Percentiles rank a stretch among this genome's conserved stretches.
Conservation (phyloP, 352 stramenopile genomes). For the Phytophthora pini region DNA sequence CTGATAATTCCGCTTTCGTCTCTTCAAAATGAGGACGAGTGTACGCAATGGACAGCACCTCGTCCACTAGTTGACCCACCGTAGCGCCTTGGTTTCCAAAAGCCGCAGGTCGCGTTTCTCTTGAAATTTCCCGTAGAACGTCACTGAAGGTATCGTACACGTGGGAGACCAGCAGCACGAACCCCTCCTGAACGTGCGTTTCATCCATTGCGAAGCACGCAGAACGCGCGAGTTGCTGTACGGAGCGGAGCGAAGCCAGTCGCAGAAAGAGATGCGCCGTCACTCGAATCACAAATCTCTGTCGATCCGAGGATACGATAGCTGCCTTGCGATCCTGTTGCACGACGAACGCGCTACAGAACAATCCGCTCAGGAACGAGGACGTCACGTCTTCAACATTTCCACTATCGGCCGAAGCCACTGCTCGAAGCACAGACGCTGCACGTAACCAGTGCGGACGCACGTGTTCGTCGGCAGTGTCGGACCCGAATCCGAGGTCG, state of each 20-base stretch:
- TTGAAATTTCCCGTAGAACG: slow-evolving; percentile 9
- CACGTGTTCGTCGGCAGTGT: background rate
- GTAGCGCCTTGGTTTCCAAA: background rate
- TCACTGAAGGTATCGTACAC: slow-evolving; percentile 23
- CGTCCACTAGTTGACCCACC: slow-evolving; percentile 32
- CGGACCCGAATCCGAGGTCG: slow-evolving; percentile 4
- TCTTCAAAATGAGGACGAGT: slow-evolving; percentile 10
- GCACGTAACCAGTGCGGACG: slow-evolving; percentile 14
- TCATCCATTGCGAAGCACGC: slow-evolving; percentile 4
- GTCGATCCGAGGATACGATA: background rate
- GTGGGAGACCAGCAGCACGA: slow-evolving; percentile 22
- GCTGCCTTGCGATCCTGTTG: background rate
- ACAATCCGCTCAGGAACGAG: background rate
- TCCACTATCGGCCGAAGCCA: too few relatives aligned
- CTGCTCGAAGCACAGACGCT: slow-evolving; percentile 9
- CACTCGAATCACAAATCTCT: background rate
- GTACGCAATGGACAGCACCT: slow-evolving; percentile 40
- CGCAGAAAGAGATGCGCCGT: slow-evolving; percentile 24
- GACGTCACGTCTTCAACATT: slow-evolving; percentile 2
- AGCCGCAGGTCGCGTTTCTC: background rate
- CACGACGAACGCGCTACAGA: slow-evolving; percentile 1
- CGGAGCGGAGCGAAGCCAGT: slow-evolving; percentile 5
- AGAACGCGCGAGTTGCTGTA: slow-evolving; percentile 12
- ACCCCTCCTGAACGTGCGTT: slow-evolving; percentile 11
- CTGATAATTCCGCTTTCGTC: slow-evolving; percentile 10